Evolutionary conservation across 331 rosid species (phyloP).

Genomic region (Stylosanthes scabra): DNA sequence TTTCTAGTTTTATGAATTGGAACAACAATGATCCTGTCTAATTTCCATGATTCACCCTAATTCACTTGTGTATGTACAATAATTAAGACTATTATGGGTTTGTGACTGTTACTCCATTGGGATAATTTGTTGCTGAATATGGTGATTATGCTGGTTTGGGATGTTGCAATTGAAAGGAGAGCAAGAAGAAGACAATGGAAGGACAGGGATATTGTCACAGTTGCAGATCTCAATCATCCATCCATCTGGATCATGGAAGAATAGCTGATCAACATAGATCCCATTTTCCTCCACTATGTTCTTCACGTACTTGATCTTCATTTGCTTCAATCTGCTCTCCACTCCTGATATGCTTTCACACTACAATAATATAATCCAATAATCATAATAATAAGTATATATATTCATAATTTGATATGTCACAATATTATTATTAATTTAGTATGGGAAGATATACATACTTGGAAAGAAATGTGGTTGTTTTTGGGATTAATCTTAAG

Average conservation of each 20-base stretch:
- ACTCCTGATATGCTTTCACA: constrained; percentile 54
- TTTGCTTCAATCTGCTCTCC: constrained; percentile 48
- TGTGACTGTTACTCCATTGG: constrained; percentile 35
- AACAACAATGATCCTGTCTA: background rate
- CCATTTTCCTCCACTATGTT: constrained; percentile 51
- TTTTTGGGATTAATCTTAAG: constrained; percentile 53
- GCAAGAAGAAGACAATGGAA: constrained; percentile 45
- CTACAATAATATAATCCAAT: constrained; percentile 23
- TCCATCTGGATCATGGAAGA: constrained; percentile 64
- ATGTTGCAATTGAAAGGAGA: constrained; percentile 47
- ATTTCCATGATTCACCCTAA: background rate
- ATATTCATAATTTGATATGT: no score
- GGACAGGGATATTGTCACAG: constrained; percentile 57
- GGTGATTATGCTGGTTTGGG: constrained; percentile 30
- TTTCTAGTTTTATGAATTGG: background rate
- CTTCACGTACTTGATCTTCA: constrained; percentile 52
- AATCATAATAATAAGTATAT: no score
- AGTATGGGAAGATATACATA: background rate
- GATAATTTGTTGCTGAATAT: constrained; percentile 47
- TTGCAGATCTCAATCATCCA: constrained; percentile 59
- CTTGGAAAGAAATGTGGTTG: constrained; percentile 62
- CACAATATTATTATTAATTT: no score
- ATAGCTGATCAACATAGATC: constrained; percentile 52
- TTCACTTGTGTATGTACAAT: background rate
- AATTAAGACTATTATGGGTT: no score